These are phyloP conservation scores for Mycocentrospora acerina DNA, from an alignment of 2,329 filamentous ascomycete genomes.

Conservation along the genomic window DNA sequence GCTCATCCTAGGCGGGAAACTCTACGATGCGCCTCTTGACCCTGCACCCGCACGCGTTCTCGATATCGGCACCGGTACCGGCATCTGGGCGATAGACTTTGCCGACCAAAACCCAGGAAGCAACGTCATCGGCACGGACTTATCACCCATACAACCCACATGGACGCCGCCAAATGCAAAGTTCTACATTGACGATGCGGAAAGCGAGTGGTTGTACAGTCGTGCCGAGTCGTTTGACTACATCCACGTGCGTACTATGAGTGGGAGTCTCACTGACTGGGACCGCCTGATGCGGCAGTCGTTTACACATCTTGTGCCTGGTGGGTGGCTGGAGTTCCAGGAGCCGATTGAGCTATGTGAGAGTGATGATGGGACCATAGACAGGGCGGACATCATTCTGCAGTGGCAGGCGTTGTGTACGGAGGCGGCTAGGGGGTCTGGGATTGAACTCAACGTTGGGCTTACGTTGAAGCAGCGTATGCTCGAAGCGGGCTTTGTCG, in stretches of 20 bases:
- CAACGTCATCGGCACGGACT: slow-evolving; percentile 41
- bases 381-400: slow-evolving; percentile 20
- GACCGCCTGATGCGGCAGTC: slow-evolving; percentile 26
- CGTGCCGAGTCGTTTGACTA: slow-evolving; percentile 39
- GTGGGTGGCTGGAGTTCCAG: slow-evolving; percentile 41
- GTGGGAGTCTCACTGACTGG: slow-evolving; percentile 37
- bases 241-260: slow-evolving; percentile 36
- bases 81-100: slow-evolving; percentile 45
- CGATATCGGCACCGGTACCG: slow-evolving; percentile 45
- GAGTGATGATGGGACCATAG: slow-evolving; percentile 35
- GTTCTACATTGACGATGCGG: slow-evolving; percentile 47
- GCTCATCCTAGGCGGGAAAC: slow-evolving; percentile 38
- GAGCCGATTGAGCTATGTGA: slow-evolving; percentile 36
- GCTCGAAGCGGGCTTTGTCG: slow-evolving; percentile 34
- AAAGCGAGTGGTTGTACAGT: slow-evolving; percentile 41
- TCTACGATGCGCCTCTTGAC: slow-evolving; percentile 36
- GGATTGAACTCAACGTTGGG: slow-evolving; percentile 29
- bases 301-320: slow-evolving; percentile 31
- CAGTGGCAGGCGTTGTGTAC: slow-evolving; percentile 35
- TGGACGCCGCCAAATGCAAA: slow-evolving; percentile 44
- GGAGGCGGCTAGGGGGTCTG: slow-evolving; percentile 27
- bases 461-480: slow-evolving; percentile 27
- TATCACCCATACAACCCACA: slow-evolving; percentile 41
- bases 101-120: slow-evolving; percentile 38
- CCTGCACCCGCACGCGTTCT: slow-evolving; percentile 27